These are phyloP conservation scores for Parachaetomium inaequale DNA, from an alignment of 495 filamentous ascomycete genomes.

Conservation along the genomic window DNA sequence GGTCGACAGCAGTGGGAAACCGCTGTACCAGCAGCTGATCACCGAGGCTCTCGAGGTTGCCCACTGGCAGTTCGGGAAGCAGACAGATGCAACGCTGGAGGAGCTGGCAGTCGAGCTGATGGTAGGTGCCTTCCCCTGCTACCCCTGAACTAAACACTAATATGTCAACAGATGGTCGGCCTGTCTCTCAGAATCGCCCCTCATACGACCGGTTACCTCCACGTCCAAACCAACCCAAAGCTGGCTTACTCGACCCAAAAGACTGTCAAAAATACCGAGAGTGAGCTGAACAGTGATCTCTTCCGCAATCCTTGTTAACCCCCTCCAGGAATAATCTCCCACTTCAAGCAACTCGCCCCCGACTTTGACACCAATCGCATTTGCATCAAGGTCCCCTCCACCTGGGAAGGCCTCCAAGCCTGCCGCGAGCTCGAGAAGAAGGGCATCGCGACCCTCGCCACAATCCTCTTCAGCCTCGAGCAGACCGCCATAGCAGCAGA, in stretches of 20 bases:
- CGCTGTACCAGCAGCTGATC: conserved; percentile 45
- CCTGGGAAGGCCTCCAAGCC: conserved; percentile 62
- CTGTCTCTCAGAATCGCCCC: conserved; percentile 44
- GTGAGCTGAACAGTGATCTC: conserved; percentile 36
- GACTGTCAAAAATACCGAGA: conserved; percentile 52
- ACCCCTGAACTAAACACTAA: not conserved
- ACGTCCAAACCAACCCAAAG: conserved; percentile 61
- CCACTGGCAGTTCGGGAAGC: conserved; percentile 35
- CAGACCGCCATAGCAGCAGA: conserved; percentile 57
- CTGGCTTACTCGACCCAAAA: conserved; percentile 51
- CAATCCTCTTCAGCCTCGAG: conserved; percentile 57
- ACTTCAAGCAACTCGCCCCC: conserved; percentile 47
- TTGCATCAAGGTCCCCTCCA: conserved; percentile 61
- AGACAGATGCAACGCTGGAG: conserved; percentile 37
- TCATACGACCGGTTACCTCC: conserved; percentile 52
- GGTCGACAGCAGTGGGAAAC: conserved; percentile 36
- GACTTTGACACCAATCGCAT: conserved; percentile 48
- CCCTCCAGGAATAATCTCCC: conserved; percentile 19
- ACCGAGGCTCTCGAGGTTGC: conserved; percentile 44
- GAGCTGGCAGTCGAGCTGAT: conserved; percentile 61
- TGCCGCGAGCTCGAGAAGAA: conserved; percentile 53
- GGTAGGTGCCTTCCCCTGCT: conserved; percentile 28
- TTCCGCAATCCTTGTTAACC: conserved; percentile 16
- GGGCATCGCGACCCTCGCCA: conserved; percentile 56
- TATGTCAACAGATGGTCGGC: conserved; percentile 37